These are phyloP conservation scores for Penicillium macrosclerotiorum DNA, from an alignment of 495 filamentous ascomycete species.

Conservation along the genomic window DNA sequence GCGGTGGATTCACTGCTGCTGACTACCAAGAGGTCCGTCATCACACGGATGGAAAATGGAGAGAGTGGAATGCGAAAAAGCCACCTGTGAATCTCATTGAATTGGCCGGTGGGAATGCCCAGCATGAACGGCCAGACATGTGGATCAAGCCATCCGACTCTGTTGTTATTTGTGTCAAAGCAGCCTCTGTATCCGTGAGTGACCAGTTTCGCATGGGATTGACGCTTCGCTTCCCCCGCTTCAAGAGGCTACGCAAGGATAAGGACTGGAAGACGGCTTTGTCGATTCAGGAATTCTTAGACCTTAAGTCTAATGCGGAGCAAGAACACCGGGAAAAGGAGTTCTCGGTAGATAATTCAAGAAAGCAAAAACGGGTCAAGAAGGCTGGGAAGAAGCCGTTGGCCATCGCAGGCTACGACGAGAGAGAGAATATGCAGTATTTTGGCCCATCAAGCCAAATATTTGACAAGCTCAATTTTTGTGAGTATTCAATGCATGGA, in stretches of 20 bases:
- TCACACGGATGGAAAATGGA: constrained; percentile 88
- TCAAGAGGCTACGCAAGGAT: constrained; percentile 77
- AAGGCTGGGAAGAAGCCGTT: constrained; percentile 62
- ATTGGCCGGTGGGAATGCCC: constrained; percentile 70
- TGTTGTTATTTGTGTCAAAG: constrained; percentile 84
- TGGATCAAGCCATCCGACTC: constrained; percentile 93
- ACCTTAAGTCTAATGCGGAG: constrained; percentile 69
- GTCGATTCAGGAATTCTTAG: constrained; percentile 71
- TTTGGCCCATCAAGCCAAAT: constrained; percentile 55
- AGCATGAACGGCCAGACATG: constrained; percentile 80
- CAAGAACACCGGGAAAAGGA: constrained; percentile 70
- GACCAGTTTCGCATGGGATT: constrained; percentile 74
- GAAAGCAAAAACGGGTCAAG: constrained; percentile 58
- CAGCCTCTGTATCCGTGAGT: constrained; percentile 70
- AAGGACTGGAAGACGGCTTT: constrained; percentile 81
- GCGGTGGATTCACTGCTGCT: constrained; percentile 81
- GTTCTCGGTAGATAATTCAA: constrained; percentile 77
- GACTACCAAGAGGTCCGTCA: constrained; percentile 83
- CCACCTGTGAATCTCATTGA: constrained; percentile 81
- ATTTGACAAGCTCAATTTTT: constrained; percentile 80
- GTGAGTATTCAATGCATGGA: too few relatives aligned
- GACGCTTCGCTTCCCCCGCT: constrained; percentile 90
- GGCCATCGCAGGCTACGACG: constrained; percentile 68
- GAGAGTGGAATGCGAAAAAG: constrained; percentile 73
- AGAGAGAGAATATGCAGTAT: constrained; percentile 48